Evolutionary conservation across 805 yeast genomes (phyloP).

Genomic region (Saccharomycopsis amapae): DNA sequence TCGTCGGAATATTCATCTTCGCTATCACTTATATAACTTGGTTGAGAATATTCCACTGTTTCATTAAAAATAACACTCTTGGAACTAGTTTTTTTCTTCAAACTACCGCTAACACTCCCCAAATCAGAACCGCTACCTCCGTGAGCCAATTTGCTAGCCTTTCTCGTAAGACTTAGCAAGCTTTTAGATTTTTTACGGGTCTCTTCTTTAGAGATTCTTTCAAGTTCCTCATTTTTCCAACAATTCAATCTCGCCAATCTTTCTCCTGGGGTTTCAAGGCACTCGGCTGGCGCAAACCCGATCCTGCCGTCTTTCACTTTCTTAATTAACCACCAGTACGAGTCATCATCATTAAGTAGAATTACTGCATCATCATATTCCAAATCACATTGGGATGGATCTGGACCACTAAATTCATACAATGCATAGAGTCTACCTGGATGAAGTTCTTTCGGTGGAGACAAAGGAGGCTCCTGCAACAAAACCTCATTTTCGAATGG

Average conservation of each 20-base stretch:
- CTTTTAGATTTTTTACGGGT: conserved; percentile 9
- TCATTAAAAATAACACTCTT: conserved; percentile 18
- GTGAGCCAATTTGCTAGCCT: conserved; percentile 5
- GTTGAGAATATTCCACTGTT: conserved; percentile 13
- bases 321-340: conserved; percentile 94
- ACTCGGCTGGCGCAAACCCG: conserved; percentile 96
- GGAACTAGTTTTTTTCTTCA: conserved; percentile 3
- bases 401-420: conserved; percentile 85
- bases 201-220: conserved; percentile 25
- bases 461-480: conserved; percentile 29
- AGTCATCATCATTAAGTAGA: conserved; percentile 79
- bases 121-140: conserved; percentile 2
- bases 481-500: conserved; percentile 1
- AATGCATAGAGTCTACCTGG: conserved; percentile 81
- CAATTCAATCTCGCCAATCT: conserved; percentile 87
- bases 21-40: conserved; percentile 15
- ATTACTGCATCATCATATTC: conserved; percentile 75
- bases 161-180: conserved; percentile 13
- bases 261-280: conserved; percentile 86
- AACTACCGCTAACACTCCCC: not conserved
- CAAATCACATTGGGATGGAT: conserved; percentile 82
- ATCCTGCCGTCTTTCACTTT: conserved; percentile 53
- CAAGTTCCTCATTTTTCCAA: conserved; percentile 78
- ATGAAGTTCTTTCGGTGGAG: conserved; percentile 74
- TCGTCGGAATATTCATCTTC: conserved; percentile 13